A percentile compares a stretch with the other conserved stretches of the same genome.
phyloP scores from a whole-genome alignment of 495 filamentous ascomycete genomes.

The Trichocladium antarcticum region DNA sequence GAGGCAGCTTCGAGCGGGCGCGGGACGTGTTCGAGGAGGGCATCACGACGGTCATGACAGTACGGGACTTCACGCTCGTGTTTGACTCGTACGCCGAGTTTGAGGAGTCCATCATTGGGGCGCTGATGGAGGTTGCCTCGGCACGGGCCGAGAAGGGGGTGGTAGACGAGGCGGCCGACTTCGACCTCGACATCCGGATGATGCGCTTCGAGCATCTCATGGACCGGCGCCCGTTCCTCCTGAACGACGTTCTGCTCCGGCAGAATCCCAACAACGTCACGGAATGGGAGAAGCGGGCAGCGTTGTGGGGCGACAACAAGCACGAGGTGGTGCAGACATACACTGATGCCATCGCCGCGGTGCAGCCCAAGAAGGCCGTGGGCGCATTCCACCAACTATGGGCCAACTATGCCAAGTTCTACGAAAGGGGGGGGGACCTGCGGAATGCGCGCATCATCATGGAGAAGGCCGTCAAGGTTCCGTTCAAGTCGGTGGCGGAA shows the following conservation, averaged over 20 bases:
- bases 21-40: constrained; percentile 94
- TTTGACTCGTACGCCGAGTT: constrained; percentile 97
- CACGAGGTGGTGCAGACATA: constrained; percentile 88
- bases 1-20: constrained; percentile 78
- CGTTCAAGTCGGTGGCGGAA: constrained; percentile 89
- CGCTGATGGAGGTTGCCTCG: constrained; percentile 79
- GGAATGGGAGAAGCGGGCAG: constrained; percentile 95
- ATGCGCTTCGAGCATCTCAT: constrained; percentile 96
- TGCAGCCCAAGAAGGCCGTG: constrained; percentile 88
- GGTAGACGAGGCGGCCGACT: constrained; percentile 76
- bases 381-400: constrained; percentile 92
- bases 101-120: constrained; percentile 89
- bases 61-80: constrained; percentile 93
- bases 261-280: constrained; percentile 95
- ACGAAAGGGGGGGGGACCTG: constrained; percentile 81
- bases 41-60: constrained; percentile 96
- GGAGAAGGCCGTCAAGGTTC: constrained; percentile 96
- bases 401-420: constrained; percentile 96
- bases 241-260: constrained; percentile 90
- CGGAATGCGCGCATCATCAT: constrained; percentile 80
- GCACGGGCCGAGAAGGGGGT: constrained; percentile 70
- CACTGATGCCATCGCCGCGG: constrained; percentile 82
- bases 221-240: constrained; percentile 90
- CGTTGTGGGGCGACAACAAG: constrained; percentile 90
- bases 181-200: constrained; percentile 95